These are phyloP conservation scores for Bruguiera hainesii DNA, from an alignment of 441 rosid genomes.

Conservation along the genomic window DNA sequence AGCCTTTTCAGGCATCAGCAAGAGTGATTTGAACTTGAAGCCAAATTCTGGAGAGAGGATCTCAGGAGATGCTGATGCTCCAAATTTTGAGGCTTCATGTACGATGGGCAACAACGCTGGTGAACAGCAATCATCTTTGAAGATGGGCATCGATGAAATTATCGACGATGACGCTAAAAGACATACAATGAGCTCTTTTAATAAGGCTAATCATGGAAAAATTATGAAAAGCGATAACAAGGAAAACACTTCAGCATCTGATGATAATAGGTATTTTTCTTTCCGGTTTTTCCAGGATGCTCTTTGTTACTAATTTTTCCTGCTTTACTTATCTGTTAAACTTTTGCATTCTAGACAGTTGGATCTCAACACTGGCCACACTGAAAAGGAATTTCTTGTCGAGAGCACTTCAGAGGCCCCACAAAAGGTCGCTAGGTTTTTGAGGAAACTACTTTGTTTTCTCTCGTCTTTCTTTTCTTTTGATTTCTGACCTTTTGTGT, in stretches of 20 bases:
- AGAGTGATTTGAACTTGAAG: slow-evolving; percentile 1
- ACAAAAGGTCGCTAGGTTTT: slow-evolving; percentile 33
- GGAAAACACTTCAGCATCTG: slow-evolving; percentile 40
- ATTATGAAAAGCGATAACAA: slow-evolving; percentile 24
- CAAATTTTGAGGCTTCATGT: slow-evolving; percentile 1
- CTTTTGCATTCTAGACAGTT: slow-evolving; percentile 35
- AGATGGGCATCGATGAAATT: background rate
- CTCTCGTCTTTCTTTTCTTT: background rate
- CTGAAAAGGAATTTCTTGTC: slow-evolving; percentile 32
- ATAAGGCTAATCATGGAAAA: slow-evolving; percentile 18
- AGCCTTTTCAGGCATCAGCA: slow-evolving; percentile 5
- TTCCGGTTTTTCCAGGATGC: background rate
- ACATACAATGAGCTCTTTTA: slow-evolving; percentile 2
- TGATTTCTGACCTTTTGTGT: slow-evolving; percentile 10
- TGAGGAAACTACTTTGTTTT: background rate
- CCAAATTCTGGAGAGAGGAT: slow-evolving; percentile 9
- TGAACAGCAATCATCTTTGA: slow-evolving; percentile 6
- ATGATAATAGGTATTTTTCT: slow-evolving; percentile 49
- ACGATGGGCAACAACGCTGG: slow-evolving; percentile 16
- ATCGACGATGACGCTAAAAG: background rate
- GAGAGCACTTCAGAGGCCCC: slow-evolving; percentile 34
- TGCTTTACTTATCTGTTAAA: slow-evolving; percentile 1
- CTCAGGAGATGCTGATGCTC: slow-evolving; percentile 3
- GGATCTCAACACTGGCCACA: slow-evolving; percentile 10
- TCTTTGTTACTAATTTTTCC: slow-evolving; percentile 1